Base-by-base conservation (phyloP, 1,284 basidiomycete genomes). In the Cutaneotrichosporon cutaneum region DNA sequence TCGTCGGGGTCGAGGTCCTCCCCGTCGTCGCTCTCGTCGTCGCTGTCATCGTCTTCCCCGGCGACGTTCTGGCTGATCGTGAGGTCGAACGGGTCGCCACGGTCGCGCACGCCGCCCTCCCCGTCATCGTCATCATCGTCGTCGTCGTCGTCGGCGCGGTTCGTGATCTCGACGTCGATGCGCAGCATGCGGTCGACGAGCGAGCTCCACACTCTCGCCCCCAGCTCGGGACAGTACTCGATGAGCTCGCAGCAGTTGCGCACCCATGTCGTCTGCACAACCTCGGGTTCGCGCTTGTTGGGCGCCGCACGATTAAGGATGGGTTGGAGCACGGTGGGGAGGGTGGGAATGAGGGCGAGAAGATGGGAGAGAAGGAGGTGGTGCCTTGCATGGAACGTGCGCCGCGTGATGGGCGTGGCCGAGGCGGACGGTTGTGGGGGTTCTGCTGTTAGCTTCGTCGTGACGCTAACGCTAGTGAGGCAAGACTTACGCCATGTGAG, bases 141-240 rank as follows among this genome's bases (percentile, higher is more conserved):
- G 72, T 96, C 94, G 21, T 95, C 82, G 69, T 97, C 94, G 75
- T 98, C 95, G 3, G 95, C 77, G 72, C 95, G 93, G 22, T 94
- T 90, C 78, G 97, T 95, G 55, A 99, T 96, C 79, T 99, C 95
- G 51, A 98, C 94, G 76, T 99, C 96, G 62, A 99, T 92, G 76
- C 95, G 89, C 44, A 99, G 88, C 50, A 94, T 90, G 18, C 92
- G 86, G 75, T 96, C 94, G 18, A 98, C 85, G 45, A 97, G 90
- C 0, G 89, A 87, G 1, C 87, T 87, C 58, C 97, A 82, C 44
- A 98, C 88, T 63, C 88, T 87, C 69, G 94, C 92, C 0, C 88
- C 84, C 8, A 99, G 81, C 75, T 94, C 93, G 0, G 91, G 88
- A 72, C 94, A 97, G 78, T 98, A 99, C 42, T 87, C 86, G 7